These are phyloP conservation scores for Tetracladium maxilliforme DNA, from an alignment of 2,329 filamentous ascomycete genomes.

Conservation along the genomic window DNA sequence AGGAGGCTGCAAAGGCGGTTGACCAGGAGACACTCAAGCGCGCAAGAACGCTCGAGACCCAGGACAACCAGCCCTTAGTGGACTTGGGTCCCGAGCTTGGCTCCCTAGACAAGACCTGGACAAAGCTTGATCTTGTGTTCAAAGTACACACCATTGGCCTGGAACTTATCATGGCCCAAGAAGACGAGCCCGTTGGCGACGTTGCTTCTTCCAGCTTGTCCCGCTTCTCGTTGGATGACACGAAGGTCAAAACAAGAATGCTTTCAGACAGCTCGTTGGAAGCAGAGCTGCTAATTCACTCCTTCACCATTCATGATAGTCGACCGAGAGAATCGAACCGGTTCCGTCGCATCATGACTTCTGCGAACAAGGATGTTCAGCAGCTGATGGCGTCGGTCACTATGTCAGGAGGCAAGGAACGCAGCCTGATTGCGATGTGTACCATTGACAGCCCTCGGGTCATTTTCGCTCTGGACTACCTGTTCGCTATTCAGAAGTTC, in stretches of 20 bases:
- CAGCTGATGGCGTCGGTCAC: conserved; percentile 97
- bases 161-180: conserved; percentile 67
- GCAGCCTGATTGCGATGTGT: conserved; percentile 75
- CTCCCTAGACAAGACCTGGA: conserved; percentile 61
- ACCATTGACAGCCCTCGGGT: conserved; percentile 89
- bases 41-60: conserved; percentile 2
- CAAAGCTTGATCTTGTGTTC: conserved; percentile 85
- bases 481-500: conserved; percentile 81
- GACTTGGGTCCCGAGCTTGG: conserved; percentile 58
- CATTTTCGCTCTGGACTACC: conserved; percentile 90
- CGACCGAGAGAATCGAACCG: conserved; percentile 84
- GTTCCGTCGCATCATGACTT: conserved; percentile 95
- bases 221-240: conserved; percentile 87
- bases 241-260: conserved; percentile 82
- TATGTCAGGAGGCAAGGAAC: conserved; percentile 73
- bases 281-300: conserved; percentile 82
- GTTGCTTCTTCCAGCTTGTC: conserved; percentile 72
- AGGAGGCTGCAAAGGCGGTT: conserved; percentile 62
- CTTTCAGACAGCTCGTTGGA: conserved; percentile 84
- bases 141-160: conserved; percentile 76
- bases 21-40: conserved; percentile 48
- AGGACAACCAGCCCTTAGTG: conserved; percentile 25
- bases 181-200: conserved; percentile 65
- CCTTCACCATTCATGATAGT: conserved; percentile 89
- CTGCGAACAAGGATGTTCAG: conserved; percentile 87